Conservation (phyloP, 1,284 basidiomycete species). For the Cutaneotrichosporon mucoides region DNA sequence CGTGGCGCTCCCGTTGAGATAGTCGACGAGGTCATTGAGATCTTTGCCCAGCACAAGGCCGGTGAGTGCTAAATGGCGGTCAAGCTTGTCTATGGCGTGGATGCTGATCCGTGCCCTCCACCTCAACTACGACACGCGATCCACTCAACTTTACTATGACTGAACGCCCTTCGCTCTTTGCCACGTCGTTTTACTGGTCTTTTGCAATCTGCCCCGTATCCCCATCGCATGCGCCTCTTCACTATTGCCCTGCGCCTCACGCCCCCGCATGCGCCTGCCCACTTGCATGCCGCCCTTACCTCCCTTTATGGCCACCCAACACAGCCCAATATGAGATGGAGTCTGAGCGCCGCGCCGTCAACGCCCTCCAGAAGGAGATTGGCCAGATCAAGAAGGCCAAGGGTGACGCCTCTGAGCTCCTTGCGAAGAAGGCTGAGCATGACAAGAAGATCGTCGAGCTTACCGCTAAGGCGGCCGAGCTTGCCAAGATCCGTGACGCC, state of each 20-base stretch:
- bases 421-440: constrained; percentile 72
- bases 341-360: constrained; percentile 73
- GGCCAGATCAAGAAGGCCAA: constrained; percentile 92
- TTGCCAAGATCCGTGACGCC: constrained; percentile 61
- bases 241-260: background rate
- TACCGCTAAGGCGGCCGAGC: constrained; percentile 71
- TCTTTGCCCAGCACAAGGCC: constrained; percentile 65
- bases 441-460: constrained; percentile 68
- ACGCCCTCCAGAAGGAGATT: constrained; percentile 90
- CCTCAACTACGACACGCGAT: background rate
- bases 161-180: background rate
- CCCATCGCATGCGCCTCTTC: background rate
- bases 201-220: background rate
- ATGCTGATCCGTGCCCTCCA: constrained; percentile 1
- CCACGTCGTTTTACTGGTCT: too few species aligned
- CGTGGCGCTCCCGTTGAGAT: constrained; percentile 82
- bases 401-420: constrained; percentile 78
- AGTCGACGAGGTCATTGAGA: constrained; percentile 87
- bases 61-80: constrained; percentile 56
- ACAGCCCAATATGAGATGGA: constrained; percentile 82
- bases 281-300: background rate
- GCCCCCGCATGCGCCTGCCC: background rate
- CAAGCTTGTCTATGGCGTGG: background rate
- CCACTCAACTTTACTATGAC: background rate
- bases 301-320: too few species aligned